These are phyloP conservation scores for Leucocoprinus sp. DNA, from an alignment of 768 basidiomycete species.

Conservation along the genomic window DNA sequence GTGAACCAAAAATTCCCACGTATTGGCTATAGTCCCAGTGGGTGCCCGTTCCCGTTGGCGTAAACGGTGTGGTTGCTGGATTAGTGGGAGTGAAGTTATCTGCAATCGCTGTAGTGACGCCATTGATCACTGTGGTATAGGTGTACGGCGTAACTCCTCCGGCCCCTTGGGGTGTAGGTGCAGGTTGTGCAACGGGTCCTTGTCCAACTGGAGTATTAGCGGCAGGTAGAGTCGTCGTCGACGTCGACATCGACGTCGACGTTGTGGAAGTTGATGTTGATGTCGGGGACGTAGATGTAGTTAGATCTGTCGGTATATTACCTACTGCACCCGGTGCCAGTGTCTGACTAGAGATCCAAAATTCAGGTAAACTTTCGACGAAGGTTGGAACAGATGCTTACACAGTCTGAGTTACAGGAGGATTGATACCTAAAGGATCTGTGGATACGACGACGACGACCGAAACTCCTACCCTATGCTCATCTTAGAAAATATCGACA, in stretches of 20 bases:
- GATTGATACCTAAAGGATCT: constrained; percentile 27
- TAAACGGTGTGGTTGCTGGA: constrained; percentile 20
- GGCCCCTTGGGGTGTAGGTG: constrained; percentile 26
- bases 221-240: background rate
- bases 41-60: constrained; percentile 23
- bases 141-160: constrained; percentile 41
- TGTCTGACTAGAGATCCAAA: constrained; percentile 17
- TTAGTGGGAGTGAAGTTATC: constrained; percentile 35
- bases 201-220: constrained; percentile 13
- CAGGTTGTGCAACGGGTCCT: constrained; percentile 54
- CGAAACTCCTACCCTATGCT: constrained; percentile 35
- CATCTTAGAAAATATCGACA: background rate
- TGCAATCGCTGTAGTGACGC: constrained; percentile 24
- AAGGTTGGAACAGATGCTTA: constrained; percentile 19
- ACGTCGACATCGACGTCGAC: constrained; percentile 16
- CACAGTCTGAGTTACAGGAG: constrained; percentile 34
- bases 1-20: constrained; percentile 6
- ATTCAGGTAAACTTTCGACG: too few relatives aligned
- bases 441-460: constrained; percentile 41
- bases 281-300: constrained; percentile 13
- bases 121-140: constrained; percentile 40
- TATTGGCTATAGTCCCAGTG: constrained; percentile 16
- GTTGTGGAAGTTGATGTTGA: constrained; percentile 17
- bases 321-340: constrained; percentile 13
- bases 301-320: too few relatives aligned